phyloP scores from a whole-genome alignment of 768 basidiomycete species.

The Crucibulum laeve region DNA sequence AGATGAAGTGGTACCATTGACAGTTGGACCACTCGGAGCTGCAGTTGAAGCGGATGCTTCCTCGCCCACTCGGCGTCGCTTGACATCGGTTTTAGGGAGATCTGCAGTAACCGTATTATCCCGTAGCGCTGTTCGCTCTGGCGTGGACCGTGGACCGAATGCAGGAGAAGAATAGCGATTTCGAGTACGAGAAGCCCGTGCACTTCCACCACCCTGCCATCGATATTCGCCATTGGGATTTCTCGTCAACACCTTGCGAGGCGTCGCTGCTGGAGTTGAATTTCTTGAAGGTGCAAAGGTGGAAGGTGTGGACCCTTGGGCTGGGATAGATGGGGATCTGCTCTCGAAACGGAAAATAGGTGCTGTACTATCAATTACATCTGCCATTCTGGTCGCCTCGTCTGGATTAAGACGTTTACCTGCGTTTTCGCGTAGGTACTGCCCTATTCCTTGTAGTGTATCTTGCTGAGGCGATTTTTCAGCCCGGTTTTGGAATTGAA shows the following conservation, averaged over 20 bases:
- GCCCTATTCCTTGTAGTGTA: no score
- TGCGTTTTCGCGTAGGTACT: no score
- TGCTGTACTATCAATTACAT: no score
- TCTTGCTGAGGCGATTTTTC: no score
- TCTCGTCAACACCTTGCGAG: slow-evolving; percentile 51
- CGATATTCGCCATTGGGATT: slow-evolving; percentile 75
- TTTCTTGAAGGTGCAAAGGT: slow-evolving; percentile 8
- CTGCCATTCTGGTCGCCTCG: no score
- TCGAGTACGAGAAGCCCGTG: slow-evolving; percentile 41
- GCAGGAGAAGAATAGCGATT: slow-evolving; percentile 75
- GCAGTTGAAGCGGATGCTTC: slow-evolving; percentile 25
- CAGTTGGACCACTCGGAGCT: slow-evolving; percentile 9
- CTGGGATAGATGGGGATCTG: slow-evolving; percentile 33
- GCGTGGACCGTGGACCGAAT: slow-evolving; percentile 51
- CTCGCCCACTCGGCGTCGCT: slow-evolving; percentile 58
- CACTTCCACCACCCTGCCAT: slow-evolving; percentile 76
- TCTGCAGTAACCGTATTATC: slow-evolving; percentile 30
- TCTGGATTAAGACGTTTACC: no score
- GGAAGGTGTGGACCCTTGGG: slow-evolving; percentile 23
- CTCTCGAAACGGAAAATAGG: slow-evolving; percentile 59
- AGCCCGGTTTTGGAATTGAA: no score
- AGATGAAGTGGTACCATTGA: slow-evolving; percentile 1
- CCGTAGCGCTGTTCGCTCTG: slow-evolving; percentile 30
- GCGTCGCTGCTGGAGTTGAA: slow-evolving; percentile 24
- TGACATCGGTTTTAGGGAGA: slow-evolving; percentile 42